Evolutionary conservation across 148 eudicot species (phyloP).

Genomic region (Drosera capensis): DNA sequence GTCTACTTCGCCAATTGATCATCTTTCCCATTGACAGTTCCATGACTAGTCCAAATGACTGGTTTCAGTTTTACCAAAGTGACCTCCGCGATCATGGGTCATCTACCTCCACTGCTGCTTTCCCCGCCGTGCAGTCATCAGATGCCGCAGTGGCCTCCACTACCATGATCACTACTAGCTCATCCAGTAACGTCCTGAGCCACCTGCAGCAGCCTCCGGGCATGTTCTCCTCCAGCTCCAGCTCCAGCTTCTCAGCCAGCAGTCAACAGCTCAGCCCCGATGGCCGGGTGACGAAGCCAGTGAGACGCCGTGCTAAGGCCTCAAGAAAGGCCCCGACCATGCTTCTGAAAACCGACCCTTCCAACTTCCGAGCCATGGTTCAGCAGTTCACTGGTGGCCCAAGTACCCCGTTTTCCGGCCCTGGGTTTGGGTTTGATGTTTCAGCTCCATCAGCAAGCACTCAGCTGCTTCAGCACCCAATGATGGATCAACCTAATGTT

Average conservation of each 20-base stretch:
- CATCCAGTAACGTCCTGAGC: background rate
- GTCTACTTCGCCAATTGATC: too few species aligned
- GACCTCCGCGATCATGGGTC: background rate
- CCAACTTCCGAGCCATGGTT: constrained; percentile 76
- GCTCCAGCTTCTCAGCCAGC: constrained; percentile 6
- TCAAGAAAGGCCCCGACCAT: constrained; percentile 58
- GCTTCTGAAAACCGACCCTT: constrained; percentile 46
- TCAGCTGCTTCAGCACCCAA: background rate
- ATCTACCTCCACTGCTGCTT: background rate
- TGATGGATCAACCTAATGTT: too few species aligned
- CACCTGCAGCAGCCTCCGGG: background rate
- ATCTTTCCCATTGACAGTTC: background rate
- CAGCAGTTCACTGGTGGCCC: constrained; percentile 67
- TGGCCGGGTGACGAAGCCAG: constrained; percentile 38
- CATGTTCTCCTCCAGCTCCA: constrained; percentile 1
- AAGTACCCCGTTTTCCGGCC: background rate
- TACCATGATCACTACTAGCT: too few species aligned
- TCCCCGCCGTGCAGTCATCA: background rate
- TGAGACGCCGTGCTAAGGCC: constrained; percentile 36
- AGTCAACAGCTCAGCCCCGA: constrained; percentile 1
- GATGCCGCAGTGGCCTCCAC: background rate
- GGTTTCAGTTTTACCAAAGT: constrained; percentile 5
- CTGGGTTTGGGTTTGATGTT: background rate
- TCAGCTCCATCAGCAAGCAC: background rate
- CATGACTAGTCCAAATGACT: constrained; percentile 3